Evolutionary conservation across 768 basidiomycete genomes (phyloP).

Genomic region (Tulasnella sp.): DNA sequence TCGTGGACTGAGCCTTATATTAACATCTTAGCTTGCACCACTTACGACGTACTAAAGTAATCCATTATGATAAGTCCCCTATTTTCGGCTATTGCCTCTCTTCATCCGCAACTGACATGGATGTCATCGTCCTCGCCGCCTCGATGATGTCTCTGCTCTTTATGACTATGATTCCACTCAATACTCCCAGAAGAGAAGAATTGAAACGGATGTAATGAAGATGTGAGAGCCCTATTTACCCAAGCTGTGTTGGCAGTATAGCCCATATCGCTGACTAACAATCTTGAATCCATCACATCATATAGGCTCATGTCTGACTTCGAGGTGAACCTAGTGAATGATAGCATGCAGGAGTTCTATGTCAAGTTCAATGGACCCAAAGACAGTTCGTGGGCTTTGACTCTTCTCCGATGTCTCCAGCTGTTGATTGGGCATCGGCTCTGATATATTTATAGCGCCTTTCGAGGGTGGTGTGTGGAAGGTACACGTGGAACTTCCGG

Average conservation of each 20-base stretch:
- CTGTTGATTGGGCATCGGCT: neutral
- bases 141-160: no score
- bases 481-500: constrained; percentile 96
- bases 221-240: constrained; percentile 45
- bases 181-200: constrained; percentile 84
- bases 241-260: neutral
- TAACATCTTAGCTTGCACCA: no score
- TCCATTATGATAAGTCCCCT: no score
- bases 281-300: constrained; percentile 11
- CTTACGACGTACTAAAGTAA: no score
- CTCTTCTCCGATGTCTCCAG: neutral
- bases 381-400: constrained; percentile 55
- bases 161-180: no score
- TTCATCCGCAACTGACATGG: no score
- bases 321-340: constrained; percentile 93
- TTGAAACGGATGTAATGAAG: constrained; percentile 99
- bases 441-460: constrained; percentile 45
- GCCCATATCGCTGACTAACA: constrained; percentile 8
- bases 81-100: no score
- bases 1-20: no score
- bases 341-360: constrained; percentile 98
- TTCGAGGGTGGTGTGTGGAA: constrained; percentile 99
- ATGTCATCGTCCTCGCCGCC: no score
- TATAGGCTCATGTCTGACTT: constrained; percentile 94
- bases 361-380: constrained; percentile 87